Conservation (phyloP, 2,329 filamentous ascomycete genomes). For the Penicillium sp. region DNA sequence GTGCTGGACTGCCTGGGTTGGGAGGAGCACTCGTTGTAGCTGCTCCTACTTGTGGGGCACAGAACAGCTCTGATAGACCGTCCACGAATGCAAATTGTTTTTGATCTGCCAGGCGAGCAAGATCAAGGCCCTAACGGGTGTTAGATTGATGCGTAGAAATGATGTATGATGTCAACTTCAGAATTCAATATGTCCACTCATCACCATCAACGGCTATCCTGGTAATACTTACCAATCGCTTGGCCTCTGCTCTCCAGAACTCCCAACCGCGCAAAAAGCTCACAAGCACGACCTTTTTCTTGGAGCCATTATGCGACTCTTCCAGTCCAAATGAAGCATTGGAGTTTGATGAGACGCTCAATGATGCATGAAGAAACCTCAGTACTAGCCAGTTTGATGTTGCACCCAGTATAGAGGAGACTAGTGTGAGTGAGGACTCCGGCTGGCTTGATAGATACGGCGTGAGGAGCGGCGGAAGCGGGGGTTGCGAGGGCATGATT, state of each 20-base stretch:
- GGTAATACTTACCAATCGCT: conserved; percentile 58
- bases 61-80: conserved; percentile 63
- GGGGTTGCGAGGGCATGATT: conserved; percentile 40
- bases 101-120: conserved; percentile 58
- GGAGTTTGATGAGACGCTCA: conserved; percentile 30
- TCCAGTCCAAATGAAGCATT: conserved; percentile 23
- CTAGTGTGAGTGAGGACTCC: conserved; percentile 40
- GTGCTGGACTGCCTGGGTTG: conserved; percentile 17
- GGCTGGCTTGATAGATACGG: conserved; percentile 38
- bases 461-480: conserved; percentile 41
- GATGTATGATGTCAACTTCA: not conserved
- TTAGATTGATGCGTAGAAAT: conserved; percentile 3
- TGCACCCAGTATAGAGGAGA: conserved; percentile 47
- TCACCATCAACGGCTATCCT: not conserved
- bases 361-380: conserved; percentile 50
- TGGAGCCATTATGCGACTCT: conserved; percentile 29
- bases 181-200: not conserved
- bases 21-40: conserved; percentile 12
- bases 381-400: conserved; percentile 58
- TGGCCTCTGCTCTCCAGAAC: conserved; percentile 74
- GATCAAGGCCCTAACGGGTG: conserved; percentile 62
- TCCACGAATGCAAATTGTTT: conserved; percentile 72
- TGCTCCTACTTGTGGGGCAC: conserved; percentile 15
- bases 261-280: conserved; percentile 76
- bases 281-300: conserved; percentile 66